A percentile compares a stretch with the other conserved stretches of the same genome.
Evolutionary conservation across 2,329 filamentous ascomycete genomes (phyloP).

Genomic region (Neofusicoccum kwambonambiense): DNA sequence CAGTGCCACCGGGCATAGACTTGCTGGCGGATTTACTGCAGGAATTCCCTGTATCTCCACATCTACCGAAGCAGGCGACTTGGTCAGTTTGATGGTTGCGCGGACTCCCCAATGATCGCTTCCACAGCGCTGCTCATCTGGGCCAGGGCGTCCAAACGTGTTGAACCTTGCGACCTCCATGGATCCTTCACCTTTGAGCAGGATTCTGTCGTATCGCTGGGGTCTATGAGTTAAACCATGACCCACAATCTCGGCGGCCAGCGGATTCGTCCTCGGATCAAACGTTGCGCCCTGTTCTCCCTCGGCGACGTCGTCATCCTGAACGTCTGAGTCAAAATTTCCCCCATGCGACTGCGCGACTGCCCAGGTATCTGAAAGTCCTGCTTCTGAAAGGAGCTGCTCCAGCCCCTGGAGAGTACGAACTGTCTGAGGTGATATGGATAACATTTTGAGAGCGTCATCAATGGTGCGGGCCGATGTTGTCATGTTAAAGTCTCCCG

Average conservation of each 20-base stretch:
- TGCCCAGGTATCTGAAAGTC: conserved; percentile 55
- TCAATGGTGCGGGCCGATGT: conserved; percentile 59
- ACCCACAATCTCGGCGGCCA: conserved; percentile 55
- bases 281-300: conserved; percentile 67
- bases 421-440: conserved; percentile 53
- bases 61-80: neutral
- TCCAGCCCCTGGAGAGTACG: conserved; percentile 50
- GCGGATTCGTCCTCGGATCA: conserved; percentile 56
- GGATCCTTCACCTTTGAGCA: conserved; percentile 47
- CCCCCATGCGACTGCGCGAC: conserved; percentile 34
- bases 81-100: conserved; percentile 28
- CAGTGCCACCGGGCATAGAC: conserved; percentile 33
- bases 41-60: neutral
- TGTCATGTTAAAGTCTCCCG: conserved; percentile 64
- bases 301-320: conserved; percentile 40
- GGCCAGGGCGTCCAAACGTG: conserved; percentile 54
- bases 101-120: conserved; percentile 58
- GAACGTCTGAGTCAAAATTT: conserved; percentile 24
- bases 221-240: conserved; percentile 59
- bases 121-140: conserved; percentile 23
- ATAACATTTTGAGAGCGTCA: conserved; percentile 51
- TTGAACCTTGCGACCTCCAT: conserved; percentile 52
- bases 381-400: conserved; percentile 43
- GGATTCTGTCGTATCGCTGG: conserved; percentile 65
- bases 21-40: neutral